Base-by-base conservation (phyloP, 225 moss, liverwort and hornwort genomes). In the Anthoceros angustus region DNA sequence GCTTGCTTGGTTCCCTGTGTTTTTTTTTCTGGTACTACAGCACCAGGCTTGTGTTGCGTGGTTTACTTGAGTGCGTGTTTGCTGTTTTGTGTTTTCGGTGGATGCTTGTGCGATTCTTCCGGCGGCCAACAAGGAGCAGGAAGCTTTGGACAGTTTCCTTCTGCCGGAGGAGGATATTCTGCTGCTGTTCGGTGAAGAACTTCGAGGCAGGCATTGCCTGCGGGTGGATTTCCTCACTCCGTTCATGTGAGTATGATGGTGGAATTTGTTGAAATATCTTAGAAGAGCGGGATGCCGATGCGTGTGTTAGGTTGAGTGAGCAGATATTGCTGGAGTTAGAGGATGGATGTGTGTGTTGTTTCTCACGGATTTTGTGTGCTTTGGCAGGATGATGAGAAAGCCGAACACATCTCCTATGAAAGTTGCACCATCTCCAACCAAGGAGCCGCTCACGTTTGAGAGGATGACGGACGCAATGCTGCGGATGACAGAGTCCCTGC, bases 391-490 rank as follows among this genome's bases (percentile, higher is more conserved):
- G 55, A 20, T 55, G 18, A 55, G 55, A 55, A 55, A 20, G n/a
- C 5, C 55, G 23, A 9, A 7, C 55, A 23, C n/a, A 18, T 55
- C 55, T 20, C 55, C 55, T 7, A 55, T 55, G 55, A 55, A 23
- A 55, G 14, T 23, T 23, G n/a, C 55, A 20, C 55, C 55, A 23
- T 55, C 55, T 23, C 55, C 18, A 12, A 18, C 23, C 7, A 55
- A 18, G 7, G 55, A 55, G 55, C 55, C 55, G n/a, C 23, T 55
- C n/a, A 18, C 55, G n/a, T 55, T 55, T 20, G 55, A 55, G 14
- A 55, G 23, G 14, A 55, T 55, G 55, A 55, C 55, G 55, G 55
- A 55, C 55, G 55, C 55, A 15, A 55, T 55, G 55, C 18, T 18
- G 55, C 12, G 55, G 55, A 55, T 55, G 55, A 55, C 55, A 15